Base-by-base conservation (phyloP, 441 rosid genomes). In the Pelargonium citronellum region DNA sequence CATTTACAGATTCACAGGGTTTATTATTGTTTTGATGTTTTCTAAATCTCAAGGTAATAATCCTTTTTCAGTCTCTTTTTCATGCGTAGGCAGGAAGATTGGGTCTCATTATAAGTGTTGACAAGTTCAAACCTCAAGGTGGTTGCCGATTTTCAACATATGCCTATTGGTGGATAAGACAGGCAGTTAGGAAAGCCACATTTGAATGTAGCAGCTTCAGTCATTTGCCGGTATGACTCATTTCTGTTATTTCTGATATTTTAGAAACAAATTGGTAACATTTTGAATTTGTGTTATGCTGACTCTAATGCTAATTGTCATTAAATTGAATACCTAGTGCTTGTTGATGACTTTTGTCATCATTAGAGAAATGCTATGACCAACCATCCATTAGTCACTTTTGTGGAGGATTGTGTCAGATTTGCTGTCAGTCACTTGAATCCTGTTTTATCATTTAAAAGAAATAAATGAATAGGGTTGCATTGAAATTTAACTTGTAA, bases 101-200 rank as follows among this genome's bases (percentile, higher is more conserved):
- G 84, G 99, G 99, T 34, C 92, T 94, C 70, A 86, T 91, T 90
- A 91, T 77, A 79, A 91, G 97, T 79, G 78, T 94, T 37, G 90
- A 85, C 83, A 91, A 84, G 83, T 94, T 88, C 88, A 88, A 89
- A 77, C 95, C 96, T 0, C 86, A 87, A 77, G 87, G 75, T 68
- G 87, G 75, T 68, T 88, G 93, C 75, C 83, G 96, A 71, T 91
- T 94, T 72, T 87, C 88, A 43, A 83, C 92, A 65, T 94, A 91
- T 63, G 95, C 98, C 55, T 91, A 85, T 80, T 94, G 96, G 95
- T 89, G 98, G 98, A 85, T 94, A 76, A 87, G 95, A 64, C 92
- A 87, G 62, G 71, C 84, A 60, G 75, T 91, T 53, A 83, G 86
- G 75, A 94, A 86, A 83, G 88, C 95, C 66, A 80, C 88, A 76